Evolutionary conservation across 2,329 filamentous ascomycete species (phyloP).

Genomic region (Rhynchosporium graminicola): DNA sequence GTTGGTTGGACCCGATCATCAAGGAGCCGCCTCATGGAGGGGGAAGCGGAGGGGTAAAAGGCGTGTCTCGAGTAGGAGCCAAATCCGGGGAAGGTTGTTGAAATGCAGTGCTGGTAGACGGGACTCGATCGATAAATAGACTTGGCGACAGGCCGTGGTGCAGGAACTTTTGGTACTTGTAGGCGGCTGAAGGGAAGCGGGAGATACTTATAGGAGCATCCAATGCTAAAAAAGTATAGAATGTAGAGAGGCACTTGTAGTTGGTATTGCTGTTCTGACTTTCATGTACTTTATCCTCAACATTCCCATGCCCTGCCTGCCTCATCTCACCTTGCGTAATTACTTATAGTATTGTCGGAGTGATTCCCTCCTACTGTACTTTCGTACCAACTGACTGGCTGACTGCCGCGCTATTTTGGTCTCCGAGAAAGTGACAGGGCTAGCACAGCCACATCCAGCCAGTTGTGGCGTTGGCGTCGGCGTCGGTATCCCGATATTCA

Average conservation of each 20-base stretch:
- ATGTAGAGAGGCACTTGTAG: not conserved
- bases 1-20: conserved; percentile 20
- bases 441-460: no score
- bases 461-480: no score
- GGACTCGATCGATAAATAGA: conserved; percentile 11
- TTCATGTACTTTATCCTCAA: not conserved
- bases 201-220: not conserved
- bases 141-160: not conserved
- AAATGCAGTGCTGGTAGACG: not conserved
- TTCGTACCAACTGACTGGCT: no score
- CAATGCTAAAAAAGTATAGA: not conserved
- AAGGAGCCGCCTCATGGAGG: conserved; percentile 17
- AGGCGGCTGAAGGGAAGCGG: not conserved
- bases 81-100: conserved; percentile 16
- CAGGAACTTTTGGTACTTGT: not conserved
- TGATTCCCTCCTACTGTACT: not conserved
- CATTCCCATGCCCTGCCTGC: not conserved
- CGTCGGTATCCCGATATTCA: no score
- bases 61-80: conserved; percentile 17
- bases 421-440: conserved; percentile 16
- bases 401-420: conserved; percentile 9
- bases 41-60: conserved; percentile 16
- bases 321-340: not conserved
- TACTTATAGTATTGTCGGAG: not conserved
- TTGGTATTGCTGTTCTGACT: no score